Conservation (phyloP, 2,329 filamentous ascomycete species). For the Chalara sp. region DNA sequence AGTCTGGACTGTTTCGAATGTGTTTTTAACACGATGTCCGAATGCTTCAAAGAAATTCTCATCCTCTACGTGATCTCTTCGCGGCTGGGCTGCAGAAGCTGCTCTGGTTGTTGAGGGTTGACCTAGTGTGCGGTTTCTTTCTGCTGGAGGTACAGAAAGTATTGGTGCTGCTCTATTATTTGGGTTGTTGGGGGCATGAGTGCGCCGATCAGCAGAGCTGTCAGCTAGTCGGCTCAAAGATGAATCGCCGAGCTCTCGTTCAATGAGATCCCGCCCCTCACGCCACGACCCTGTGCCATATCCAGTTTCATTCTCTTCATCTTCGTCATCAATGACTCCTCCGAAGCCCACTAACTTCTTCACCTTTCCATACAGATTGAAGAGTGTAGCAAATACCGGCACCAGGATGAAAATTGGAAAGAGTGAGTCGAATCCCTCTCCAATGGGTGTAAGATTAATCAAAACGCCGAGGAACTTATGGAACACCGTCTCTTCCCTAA, state of each 20-base stretch:
- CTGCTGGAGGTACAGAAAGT: constrained; percentile 21
- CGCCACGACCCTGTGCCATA: constrained; percentile 83
- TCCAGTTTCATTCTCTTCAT: constrained; percentile 53
- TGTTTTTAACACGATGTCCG: constrained; percentile 83
- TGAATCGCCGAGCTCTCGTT: constrained; percentile 68
- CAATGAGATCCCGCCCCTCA: constrained; percentile 84
- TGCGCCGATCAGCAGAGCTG: constrained; percentile 9
- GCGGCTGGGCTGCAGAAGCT: constrained; percentile 23
- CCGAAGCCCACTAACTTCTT: constrained; percentile 71
- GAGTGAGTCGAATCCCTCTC: constrained; percentile 76
- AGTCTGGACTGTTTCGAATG: constrained; percentile 73
- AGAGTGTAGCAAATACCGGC: constrained; percentile 77
- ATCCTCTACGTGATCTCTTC: constrained; percentile 51
- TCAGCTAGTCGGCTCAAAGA: constrained; percentile 39
- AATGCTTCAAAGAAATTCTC: constrained; percentile 81
- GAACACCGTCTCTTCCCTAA: constrained; percentile 59
- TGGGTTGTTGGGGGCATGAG: constrained; percentile 21
- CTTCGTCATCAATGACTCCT: constrained; percentile 68
- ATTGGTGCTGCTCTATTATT: constrained; percentile 20
- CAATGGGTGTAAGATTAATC: constrained; percentile 77
- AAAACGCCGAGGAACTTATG: constrained; percentile 78
- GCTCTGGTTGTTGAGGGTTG: constrained; percentile 22
- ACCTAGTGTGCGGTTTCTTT: constrained; percentile 24
- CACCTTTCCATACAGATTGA: constrained; percentile 81
- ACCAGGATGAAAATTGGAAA: constrained; percentile 86